phyloP scores from a whole-genome alignment of 169 alveolate genomes.

The Cystoisospora suis region DNA sequence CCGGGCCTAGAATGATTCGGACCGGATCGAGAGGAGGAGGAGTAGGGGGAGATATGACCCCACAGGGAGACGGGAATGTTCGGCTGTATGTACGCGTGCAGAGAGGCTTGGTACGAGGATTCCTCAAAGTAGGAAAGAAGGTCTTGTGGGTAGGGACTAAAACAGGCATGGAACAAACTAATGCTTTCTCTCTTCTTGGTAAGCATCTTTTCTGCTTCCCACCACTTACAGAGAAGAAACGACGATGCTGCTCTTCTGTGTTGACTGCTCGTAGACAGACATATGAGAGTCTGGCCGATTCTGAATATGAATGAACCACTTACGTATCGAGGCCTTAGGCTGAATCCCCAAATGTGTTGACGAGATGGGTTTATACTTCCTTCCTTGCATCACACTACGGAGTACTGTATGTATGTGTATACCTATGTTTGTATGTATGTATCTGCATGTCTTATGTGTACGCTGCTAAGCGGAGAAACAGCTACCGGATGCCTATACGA shows the following conservation, averaged over 20 bases:
- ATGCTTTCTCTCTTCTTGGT: slow-evolving; percentile 5
- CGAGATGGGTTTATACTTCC: too few species aligned
- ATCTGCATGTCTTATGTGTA: too few species aligned
- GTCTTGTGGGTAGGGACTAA: background rate
- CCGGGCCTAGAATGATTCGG: background rate
- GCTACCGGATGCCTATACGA: too few species aligned
- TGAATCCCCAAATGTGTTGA: too few species aligned
- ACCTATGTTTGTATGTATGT: too few species aligned
- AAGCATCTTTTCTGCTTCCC: too few species aligned
- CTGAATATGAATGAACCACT: background rate
- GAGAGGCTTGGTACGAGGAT: background rate
- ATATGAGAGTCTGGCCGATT: background rate
- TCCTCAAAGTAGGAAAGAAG: background rate
- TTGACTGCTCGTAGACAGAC: background rate
- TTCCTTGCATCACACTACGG: too few species aligned
- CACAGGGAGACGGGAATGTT: background rate
- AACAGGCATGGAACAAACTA: background rate
- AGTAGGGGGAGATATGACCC: background rate
- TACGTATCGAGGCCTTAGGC: too few species aligned
- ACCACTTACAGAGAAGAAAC: background rate
- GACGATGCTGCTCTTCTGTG: background rate
- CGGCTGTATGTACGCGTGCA: background rate
- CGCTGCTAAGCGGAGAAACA: too few species aligned
- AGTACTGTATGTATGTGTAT: too few species aligned
- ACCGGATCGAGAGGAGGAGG: background rate